These are phyloP conservation scores for Chalara sp. DNA, from an alignment of 2,329 filamentous ascomycete species.

Conservation along the genomic window DNA sequence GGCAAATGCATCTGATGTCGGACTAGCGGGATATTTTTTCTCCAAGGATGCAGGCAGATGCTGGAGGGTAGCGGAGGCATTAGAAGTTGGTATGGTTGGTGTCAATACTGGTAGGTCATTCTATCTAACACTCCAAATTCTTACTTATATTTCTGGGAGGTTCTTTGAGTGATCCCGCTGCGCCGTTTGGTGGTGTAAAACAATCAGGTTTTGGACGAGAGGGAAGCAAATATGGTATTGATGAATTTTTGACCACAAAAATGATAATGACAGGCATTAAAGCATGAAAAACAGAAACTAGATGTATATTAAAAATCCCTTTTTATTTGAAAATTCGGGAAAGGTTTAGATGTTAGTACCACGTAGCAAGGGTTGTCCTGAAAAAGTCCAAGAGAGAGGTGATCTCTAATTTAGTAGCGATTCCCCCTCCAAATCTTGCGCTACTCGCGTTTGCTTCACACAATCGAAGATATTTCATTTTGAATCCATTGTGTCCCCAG, in stretches of 20 bases:
- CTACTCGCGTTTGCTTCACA: too few relatives aligned
- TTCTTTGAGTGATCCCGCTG: neutral
- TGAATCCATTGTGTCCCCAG: too few relatives aligned
- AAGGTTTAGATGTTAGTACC: too few relatives aligned
- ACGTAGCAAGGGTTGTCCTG: too few relatives aligned
- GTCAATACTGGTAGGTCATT: conserved; percentile 42
- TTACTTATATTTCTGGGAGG: neutral
- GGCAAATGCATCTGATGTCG: conserved; percentile 53
- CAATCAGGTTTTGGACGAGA: conserved; percentile 75
- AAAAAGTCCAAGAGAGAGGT: too few relatives aligned
- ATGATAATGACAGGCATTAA: conserved; percentile 1
- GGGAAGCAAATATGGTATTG: conserved; percentile 68
- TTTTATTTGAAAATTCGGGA: too few relatives aligned
- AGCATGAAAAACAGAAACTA: too few relatives aligned
- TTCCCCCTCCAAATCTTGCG: too few relatives aligned
- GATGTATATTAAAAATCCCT: too few relatives aligned
- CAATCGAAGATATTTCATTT: too few relatives aligned
- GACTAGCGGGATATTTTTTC: conserved; percentile 57
- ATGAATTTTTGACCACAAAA: conserved; percentile 71
- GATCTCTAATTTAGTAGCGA: too few relatives aligned
- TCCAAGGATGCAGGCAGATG: conserved; percentile 57
- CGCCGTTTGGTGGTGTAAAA: conserved; percentile 72
- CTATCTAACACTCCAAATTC: neutral
- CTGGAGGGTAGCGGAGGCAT: conserved; percentile 55
- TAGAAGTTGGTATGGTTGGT: conserved; percentile 62